phyloP scores from a whole-genome alignment of 345 rosid species.

The Sapria himalayana region DNA sequence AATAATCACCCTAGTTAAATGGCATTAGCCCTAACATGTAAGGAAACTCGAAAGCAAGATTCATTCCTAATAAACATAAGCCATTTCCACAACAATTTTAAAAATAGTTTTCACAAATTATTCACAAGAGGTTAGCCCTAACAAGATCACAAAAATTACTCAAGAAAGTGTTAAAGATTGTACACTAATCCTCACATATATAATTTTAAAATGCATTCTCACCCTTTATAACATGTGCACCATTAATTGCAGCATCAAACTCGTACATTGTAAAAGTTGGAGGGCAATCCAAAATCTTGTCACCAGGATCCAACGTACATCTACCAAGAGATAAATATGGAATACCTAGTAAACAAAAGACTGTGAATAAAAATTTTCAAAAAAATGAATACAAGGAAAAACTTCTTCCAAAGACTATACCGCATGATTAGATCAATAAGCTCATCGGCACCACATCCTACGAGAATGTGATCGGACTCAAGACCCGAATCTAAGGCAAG shows the following conservation, averaged over 20 bases:
- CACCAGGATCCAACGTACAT: conserved; percentile 91
- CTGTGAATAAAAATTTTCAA: neutral
- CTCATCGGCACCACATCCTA: conserved; percentile 93
- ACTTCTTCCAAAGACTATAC: conserved; percentile 11
- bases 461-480: conserved; percentile 72
- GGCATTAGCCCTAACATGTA: too few species aligned
- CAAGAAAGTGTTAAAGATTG: too few species aligned
- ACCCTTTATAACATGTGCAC: conserved; percentile 69
- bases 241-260: conserved; percentile 93
- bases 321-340: conserved; percentile 15
- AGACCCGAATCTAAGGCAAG: conserved; percentile 78
- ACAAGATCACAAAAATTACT: too few species aligned
- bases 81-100: too few species aligned
- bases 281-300: conserved; percentile 88
- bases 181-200: too few species aligned
- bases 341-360: neutral
- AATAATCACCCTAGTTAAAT: too few species aligned
- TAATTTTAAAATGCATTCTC: too few species aligned
- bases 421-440: conserved; percentile 93
- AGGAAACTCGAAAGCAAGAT: too few species aligned
- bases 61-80: too few species aligned
- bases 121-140: too few species aligned
- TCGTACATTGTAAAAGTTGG: conserved; percentile 96
- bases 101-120: too few species aligned
- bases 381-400: neutral